Evolutionary conservation across 352 stramenopile genomes (phyloP).

Genomic region (Globisporangium lucens): DNA sequence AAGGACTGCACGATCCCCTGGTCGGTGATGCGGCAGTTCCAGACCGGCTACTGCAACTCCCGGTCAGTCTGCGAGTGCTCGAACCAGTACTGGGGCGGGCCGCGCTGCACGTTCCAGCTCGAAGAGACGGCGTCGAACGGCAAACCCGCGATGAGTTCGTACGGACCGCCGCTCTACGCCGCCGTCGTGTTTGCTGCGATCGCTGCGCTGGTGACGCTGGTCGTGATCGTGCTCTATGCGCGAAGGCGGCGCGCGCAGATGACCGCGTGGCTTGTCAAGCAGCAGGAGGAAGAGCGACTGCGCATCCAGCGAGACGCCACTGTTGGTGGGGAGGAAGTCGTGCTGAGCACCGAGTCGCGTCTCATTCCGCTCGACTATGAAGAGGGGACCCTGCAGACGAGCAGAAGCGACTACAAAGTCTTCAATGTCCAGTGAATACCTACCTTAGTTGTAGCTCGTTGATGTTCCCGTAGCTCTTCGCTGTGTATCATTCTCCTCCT

Average conservation of each 20-base stretch:
- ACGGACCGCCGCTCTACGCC: neutral
- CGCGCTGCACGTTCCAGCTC: too few species aligned
- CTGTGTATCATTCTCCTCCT: neutral
- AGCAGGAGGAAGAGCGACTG: neutral
- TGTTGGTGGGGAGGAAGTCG: neutral
- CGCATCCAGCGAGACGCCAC: neutral
- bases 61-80: too few species aligned
- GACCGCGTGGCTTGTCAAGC: neutral
- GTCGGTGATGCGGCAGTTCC: too few species aligned
- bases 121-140: too few species aligned
- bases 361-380: neutral
- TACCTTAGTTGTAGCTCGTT: neutral
- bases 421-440: neutral
- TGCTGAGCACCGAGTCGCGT: neutral
- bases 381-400: neutral
- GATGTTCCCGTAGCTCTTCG: neutral
- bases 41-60: too few species aligned
- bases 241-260: neutral
- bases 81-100: too few species aligned
- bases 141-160: neutral
- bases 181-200: neutral
- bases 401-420: neutral
- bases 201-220: neutral
- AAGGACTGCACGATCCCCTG: too few species aligned
- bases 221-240: neutral